Evolutionary conservation across 306 rosid species (phyloP), one percentile per base, ranked within the genome.

Genomic region (Styphnolobium japonicum): DNA sequence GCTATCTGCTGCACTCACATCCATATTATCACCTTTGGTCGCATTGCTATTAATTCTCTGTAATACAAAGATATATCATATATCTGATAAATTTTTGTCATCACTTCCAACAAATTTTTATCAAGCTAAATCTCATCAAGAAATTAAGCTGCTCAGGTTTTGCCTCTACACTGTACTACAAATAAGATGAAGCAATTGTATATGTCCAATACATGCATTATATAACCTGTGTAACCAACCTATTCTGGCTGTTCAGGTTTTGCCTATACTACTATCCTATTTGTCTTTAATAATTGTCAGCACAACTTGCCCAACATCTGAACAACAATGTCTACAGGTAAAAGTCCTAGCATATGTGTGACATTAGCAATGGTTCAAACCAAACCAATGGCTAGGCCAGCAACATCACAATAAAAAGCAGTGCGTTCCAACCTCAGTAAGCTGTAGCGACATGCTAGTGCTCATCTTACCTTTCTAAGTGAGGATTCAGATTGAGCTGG

Each of bases 401-500:
- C 9, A 18, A 42, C 63, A 57, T 56, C 52, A 37, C 33, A 29
- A 48, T 58, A 15, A 6, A 19, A 11, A 31, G 62, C 29, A 31
- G 80, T 12, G 72, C 34, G 7, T 70, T 37, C 71, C 70, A 73
- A 67, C 69, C 25, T 67, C 34, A 2, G 18, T 61, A 48, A 63
- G 61, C 46, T 36, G 65, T 22, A 53, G 5, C n/a, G 14, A 42
- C 10, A 8, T 31, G 16, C 61, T 31, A 49, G 82, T 57, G 40
- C 53, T 69, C 71, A 72, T 75, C 85, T 88, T 79, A 91, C 98
- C 97, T 92, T 92, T 79, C 90, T 89, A 76, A 88, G 80, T 2
- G 62, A 77, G 53, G 93, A 76, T 81, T 57, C 86, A 27, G 39
- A 79, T 79, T 67, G 82, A 68, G 86, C 73, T 53, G 64, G 75